phyloP scores from a whole-genome alignment of 768 basidiomycete genomes.

The Clavulina sp. region DNA sequence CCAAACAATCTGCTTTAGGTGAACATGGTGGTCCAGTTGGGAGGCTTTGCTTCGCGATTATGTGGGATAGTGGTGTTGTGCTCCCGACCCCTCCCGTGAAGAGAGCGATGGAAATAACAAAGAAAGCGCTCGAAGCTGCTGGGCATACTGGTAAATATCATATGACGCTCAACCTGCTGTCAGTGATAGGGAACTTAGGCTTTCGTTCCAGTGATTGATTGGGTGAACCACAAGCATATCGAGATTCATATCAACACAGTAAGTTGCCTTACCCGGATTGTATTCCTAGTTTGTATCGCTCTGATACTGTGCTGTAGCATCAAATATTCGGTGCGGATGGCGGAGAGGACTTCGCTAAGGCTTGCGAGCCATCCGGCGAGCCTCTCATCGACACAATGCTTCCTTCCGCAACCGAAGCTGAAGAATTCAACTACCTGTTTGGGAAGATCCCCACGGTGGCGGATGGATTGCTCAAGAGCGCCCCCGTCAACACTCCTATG shows the following conservation, averaged over 20 bases:
- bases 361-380: slow-evolving; percentile 25
- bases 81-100: slow-evolving; percentile 46
- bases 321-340: slow-evolving; percentile 32
- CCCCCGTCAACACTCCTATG: not conserved
- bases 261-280: slow-evolving; percentile 12
- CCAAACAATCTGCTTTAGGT: slow-evolving; percentile 27
- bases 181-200: not conserved
- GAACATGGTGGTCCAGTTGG: slow-evolving; percentile 23
- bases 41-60: slow-evolving; percentile 37
- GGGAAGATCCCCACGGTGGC: slow-evolving; percentile 4
- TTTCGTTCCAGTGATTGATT: slow-evolving; percentile 40
- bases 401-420: slow-evolving; percentile 14
- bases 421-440: slow-evolving; percentile 3
- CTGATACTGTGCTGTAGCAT: slow-evolving; percentile 1
- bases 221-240: slow-evolving; percentile 38
- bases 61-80: slow-evolving; percentile 49
- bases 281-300: not conserved
- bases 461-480: slow-evolving; percentile 3
- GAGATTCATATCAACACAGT: slow-evolving; percentile 30
- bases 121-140: slow-evolving; percentile 36
- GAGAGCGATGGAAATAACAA: slow-evolving; percentile 39
- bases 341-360: slow-evolving; percentile 25
- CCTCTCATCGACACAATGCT: slow-evolving; percentile 35
- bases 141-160: slow-evolving; percentile 42
- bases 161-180: not conserved